Percentiles rank a stretch among this genome's conserved stretches.
Conservation (phyloP, 805 yeast species). For the Candida pseudofarinosa region DNA sequence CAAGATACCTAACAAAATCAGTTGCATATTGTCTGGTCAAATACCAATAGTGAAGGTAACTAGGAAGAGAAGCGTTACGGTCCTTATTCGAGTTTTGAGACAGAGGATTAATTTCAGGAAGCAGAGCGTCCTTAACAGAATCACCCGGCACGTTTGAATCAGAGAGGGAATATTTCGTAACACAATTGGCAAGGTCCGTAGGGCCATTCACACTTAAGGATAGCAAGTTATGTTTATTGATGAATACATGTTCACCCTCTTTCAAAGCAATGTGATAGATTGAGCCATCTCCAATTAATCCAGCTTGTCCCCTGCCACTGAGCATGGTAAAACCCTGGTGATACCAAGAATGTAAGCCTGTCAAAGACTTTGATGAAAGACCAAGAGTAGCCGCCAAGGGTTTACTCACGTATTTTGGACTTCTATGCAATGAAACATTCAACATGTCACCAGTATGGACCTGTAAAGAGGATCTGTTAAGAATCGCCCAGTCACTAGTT, state of each 20-base stretch:
- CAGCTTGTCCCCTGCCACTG: constrained; percentile 56
- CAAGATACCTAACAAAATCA: neutral
- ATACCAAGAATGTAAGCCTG: constrained; percentile 38
- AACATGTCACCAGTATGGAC: constrained; percentile 53
- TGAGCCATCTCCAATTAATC: constrained; percentile 53
- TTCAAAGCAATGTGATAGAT: constrained; percentile 44
- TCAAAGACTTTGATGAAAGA: constrained; percentile 20
- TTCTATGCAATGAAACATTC: constrained; percentile 27
- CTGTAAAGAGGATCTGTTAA: constrained; percentile 45
- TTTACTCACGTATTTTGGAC: constrained; percentile 39
- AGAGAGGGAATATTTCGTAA: constrained; percentile 22
- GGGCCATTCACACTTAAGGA: constrained; percentile 50
- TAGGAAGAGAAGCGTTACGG: neutral
- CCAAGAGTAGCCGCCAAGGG: constrained; percentile 22
- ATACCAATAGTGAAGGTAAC: neutral
- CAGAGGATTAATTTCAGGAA: neutral
- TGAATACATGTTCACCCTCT: constrained; percentile 45
- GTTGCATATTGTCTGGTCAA: neutral
- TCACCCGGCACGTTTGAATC: neutral
- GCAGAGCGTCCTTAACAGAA: neutral
- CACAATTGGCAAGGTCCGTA: constrained; percentile 40
- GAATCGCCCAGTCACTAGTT: constrained; percentile 57
- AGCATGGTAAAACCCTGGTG: constrained; percentile 43
- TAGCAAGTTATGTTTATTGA: constrained; percentile 43
- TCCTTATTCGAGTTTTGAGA: neutral